Evolutionary conservation across 2,329 filamentous ascomycete genomes (phyloP).

Genomic region (Fusarium phyllophilum): DNA sequence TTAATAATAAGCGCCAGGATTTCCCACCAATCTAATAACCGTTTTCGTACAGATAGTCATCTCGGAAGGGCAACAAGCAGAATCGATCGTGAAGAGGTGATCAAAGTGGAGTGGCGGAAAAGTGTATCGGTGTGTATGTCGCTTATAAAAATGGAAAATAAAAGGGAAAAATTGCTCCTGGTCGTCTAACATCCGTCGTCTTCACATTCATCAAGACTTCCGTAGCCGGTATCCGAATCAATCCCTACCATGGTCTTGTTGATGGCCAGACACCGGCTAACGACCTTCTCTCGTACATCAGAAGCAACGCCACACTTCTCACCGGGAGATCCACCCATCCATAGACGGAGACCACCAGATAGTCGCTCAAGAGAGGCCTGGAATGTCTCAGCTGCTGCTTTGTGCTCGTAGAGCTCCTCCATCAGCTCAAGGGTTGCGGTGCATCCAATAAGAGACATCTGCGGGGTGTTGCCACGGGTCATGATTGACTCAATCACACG

Average conservation of each 20-base stretch:
- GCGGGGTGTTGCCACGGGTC: slow-evolving; percentile 53
- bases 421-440: slow-evolving; percentile 69
- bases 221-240: slow-evolving; percentile 69
- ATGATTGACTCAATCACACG: slow-evolving; percentile 62
- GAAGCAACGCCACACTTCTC: slow-evolving; percentile 62
- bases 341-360: slow-evolving; percentile 67
- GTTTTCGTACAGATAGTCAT: slow-evolving; percentile 44
- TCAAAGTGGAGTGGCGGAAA: slow-evolving; percentile 23
- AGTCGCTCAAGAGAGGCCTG: slow-evolving; percentile 64
- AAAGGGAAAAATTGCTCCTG: slow-evolving; percentile 3
- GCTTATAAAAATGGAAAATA: slow-evolving; percentile 3
- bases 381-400: slow-evolving; percentile 59
- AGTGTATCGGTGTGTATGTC: slow-evolving; percentile 8
- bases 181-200: slow-evolving; percentile 44
- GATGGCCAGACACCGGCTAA: slow-evolving; percentile 65
- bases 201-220: slow-evolving; percentile 64
- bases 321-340: slow-evolving; percentile 66
- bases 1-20: slow-evolving; percentile 21
- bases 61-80: slow-evolving; percentile 15
- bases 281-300: slow-evolving; percentile 62
- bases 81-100: slow-evolving; percentile 19
- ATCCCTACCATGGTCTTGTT: slow-evolving; percentile 69
- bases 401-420: slow-evolving; percentile 60
- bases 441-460: slow-evolving; percentile 68
- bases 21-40: slow-evolving; percentile 40